Base-by-base conservation (phyloP, 768 basidiomycete genomes). In the Lactarius evosmus region DNA sequence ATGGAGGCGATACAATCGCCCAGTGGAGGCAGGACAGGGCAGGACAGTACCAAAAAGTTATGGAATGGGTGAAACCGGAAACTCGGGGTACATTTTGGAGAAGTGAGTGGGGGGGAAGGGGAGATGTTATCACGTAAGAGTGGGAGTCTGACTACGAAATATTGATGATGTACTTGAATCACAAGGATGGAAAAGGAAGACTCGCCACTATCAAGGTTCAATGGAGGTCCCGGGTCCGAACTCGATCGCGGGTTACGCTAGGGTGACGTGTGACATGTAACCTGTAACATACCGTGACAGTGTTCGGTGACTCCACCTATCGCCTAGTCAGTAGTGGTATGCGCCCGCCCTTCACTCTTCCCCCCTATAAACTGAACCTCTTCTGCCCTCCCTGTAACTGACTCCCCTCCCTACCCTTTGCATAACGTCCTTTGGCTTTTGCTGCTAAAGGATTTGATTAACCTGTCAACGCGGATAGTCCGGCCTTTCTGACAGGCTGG, bases 401-500 rank as follows among this genome's bases (percentile, higher is more conserved):
- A 61, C 67, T 62, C 67, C 58, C 44, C 14, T 40, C 30, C 38
- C 29, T 19, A 5, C 2, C 17, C 22, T 30, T 40, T 44, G 25
- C 62, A 16, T 34, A 56, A 52, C 25, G 67, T 63, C 55, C 69
- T 70, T 68, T 72, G 71, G 70, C 53, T 1, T 33, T 1, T 36
- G 25, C 53, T 29, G 58, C 69, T 70, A 68, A 70, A 62, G 46
- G 62, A 14, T 66, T 66, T 70, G 70, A 69, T 69, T 70, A 72
- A 73, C 74, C 63, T 49, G 51, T 65, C 67, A 53, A 40, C 12
- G 16, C 75, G 78, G 79, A 73, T 79, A 70, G 68, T 66, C 82
- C 78, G 80, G 75, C 77, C 64, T 65, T 79, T 72, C 74, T 74
- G 70, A 70, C 78, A 74, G 71, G 74, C 75, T 73, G 70, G 77